Evolutionary conservation across 2,329 filamentous ascomycete species (phyloP).

Genomic region (Colletotrichum spaethianum): DNA sequence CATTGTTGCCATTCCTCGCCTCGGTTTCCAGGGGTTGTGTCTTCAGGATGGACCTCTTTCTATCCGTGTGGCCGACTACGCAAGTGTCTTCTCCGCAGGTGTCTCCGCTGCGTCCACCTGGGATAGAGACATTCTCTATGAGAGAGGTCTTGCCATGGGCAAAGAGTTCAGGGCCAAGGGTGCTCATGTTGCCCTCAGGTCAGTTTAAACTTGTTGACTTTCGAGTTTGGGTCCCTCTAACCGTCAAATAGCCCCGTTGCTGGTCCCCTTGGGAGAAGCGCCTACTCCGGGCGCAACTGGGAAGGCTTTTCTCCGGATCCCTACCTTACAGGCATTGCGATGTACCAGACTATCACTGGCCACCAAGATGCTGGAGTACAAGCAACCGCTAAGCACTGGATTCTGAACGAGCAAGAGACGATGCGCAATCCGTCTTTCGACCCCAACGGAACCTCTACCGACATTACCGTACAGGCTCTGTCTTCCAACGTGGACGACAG

Average conservation of each 20-base stretch:
- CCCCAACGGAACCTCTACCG: slow-evolving; percentile 45
- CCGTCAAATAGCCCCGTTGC: slow-evolving; percentile 54
- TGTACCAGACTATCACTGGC: slow-evolving; percentile 52
- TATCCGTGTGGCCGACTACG: slow-evolving; percentile 58
- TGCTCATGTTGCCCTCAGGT: slow-evolving; percentile 74
- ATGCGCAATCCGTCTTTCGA: slow-evolving; percentile 49
- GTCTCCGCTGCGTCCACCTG: slow-evolving; percentile 76
- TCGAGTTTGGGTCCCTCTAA: background rate
- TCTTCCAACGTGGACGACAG: slow-evolving; percentile 69
- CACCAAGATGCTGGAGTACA: slow-evolving; percentile 55
- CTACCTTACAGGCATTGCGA: slow-evolving; percentile 72
- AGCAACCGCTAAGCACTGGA: slow-evolving; percentile 56
- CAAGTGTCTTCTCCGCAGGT: slow-evolving; percentile 65
- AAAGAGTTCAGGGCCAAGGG: slow-evolving; percentile 80
- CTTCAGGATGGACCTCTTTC: slow-evolving; percentile 56
- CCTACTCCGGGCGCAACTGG: slow-evolving; percentile 74
- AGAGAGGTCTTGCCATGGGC: slow-evolving; percentile 58
- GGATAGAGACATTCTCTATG: slow-evolving; percentile 77
- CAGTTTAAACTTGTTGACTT: background rate
- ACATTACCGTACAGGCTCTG: slow-evolving; percentile 48
- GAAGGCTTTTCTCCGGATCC: slow-evolving; percentile 76
- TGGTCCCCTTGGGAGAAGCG: slow-evolving; percentile 60
- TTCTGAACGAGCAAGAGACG: slow-evolving; percentile 55
- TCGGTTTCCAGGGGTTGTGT: slow-evolving; percentile 60
- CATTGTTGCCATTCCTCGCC: slow-evolving; percentile 55